Evolutionary conservation across 345 rosid species (phyloP).

Genomic region (Schrenkiella parvula): DNA sequence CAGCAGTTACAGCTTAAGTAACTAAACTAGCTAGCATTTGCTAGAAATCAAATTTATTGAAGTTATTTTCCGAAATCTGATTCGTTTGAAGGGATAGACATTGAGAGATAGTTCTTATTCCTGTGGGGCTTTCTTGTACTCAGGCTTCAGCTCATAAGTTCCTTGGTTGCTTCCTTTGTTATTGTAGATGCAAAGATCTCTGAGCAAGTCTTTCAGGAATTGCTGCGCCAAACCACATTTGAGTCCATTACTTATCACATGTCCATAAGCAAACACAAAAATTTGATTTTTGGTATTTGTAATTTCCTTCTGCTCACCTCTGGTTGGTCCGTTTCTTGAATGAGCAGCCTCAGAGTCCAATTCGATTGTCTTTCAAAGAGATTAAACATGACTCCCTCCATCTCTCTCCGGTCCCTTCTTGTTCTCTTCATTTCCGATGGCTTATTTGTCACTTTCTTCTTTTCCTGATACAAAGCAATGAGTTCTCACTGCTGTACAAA

Average conservation of each 20-base stretch:
- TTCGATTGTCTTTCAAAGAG: conserved; percentile 87
- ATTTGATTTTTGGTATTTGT: no score
- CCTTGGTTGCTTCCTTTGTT: conserved; percentile 89
- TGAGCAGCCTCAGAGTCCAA: conserved; percentile 71
- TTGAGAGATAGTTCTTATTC: conserved; percentile 21
- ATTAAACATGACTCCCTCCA: conserved; percentile 84
- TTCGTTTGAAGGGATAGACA: no score
- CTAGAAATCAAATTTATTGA: not conserved
- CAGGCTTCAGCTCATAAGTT: conserved; percentile 87
- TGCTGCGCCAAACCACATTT: conserved; percentile 44
- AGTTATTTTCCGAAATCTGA: not conserved
- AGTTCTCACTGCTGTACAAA: not conserved
- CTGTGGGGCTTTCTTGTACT: conserved; percentile 59
- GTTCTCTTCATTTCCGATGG: conserved; percentile 68
- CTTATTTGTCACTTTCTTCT: conserved; percentile 60
- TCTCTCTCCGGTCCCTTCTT: conserved; percentile 86
- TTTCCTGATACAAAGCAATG: conserved; percentile 50
- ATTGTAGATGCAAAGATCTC: conserved; percentile 82
- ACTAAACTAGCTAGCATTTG: no score
- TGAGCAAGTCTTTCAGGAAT: conserved; percentile 79
- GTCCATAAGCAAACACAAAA: no score
- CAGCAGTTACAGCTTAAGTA: not conserved
- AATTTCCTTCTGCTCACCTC: conserved; percentile 50
- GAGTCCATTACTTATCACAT: not conserved
- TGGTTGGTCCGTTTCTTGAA: conserved; percentile 91